Percentiles rank a stretch among this genome's conserved stretches.
Conservation (phyloP, 208 protist genomes). For the Trypanosoma theileri region DNA sequence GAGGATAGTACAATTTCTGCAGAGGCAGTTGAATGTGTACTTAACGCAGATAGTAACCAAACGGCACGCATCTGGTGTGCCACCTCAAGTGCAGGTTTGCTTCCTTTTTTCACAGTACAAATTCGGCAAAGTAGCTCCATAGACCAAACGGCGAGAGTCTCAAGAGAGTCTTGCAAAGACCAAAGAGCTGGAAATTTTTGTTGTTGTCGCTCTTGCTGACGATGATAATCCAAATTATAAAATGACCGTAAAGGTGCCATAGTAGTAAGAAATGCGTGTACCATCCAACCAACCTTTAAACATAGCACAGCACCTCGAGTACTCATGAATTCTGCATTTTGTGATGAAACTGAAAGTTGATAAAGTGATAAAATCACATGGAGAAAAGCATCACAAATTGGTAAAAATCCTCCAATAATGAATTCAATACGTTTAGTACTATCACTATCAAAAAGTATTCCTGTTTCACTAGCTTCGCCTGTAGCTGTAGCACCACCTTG, state of each 20-base stretch:
- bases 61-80: slow-evolving; percentile 20
- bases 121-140: slow-evolving; percentile 25
- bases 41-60: slow-evolving; percentile 15
- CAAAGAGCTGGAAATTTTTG: not conserved
- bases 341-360: slow-evolving; percentile 17
- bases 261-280: slow-evolving; percentile 15
- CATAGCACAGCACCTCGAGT: slow-evolving; percentile 15
- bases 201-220: not conserved
- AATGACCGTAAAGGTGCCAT: not conserved
- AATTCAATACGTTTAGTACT: not conserved
- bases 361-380: slow-evolving; percentile 24
- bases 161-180: slow-evolving; percentile 7
- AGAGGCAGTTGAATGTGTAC: slow-evolving; percentile 1
- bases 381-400: slow-evolving; percentile 18
- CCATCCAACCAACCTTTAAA: slow-evolving; percentile 23
- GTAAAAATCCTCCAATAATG: not conserved
- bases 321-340: slow-evolving; percentile 19
- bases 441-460: not conserved
- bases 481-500: not conserved
- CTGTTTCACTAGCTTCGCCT: not conserved
- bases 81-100: slow-evolving; percentile 13
- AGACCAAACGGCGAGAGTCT: slow-evolving; percentile 21
- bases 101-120: slow-evolving; percentile 9
- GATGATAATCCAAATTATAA: not conserved
- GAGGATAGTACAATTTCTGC: slow-evolving; percentile 20